Base-by-base conservation (phyloP, 129 eudicot species). In the Tagetes erecta region DNA sequence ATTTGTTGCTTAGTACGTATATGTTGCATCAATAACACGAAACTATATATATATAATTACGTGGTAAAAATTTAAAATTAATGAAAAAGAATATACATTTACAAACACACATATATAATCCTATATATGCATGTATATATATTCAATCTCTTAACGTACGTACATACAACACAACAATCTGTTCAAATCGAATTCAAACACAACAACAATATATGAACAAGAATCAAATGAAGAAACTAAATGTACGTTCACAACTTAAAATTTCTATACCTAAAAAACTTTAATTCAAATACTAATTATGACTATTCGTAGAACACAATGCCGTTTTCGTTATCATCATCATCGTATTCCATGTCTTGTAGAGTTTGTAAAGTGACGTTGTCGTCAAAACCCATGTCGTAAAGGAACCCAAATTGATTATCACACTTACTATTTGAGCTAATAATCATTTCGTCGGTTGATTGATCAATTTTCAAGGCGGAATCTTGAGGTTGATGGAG, bases 381-480 rank as follows among this genome's bases (percentile, higher is more conserved):
- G 62, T 78, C 84, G 74, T 81, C 88, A 5, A 86, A 77, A 2
- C 71, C 74, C 77, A 81, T 57, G 64, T 87, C 88, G 55, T 84
- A 85, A 35, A 87, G 70, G 79, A 87, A 83, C 55, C 86, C 93
- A 33, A 75, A 87, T 0, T 78, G 78, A 64, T 92, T 92, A 14
- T 75, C 87, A 6, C 78, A 75, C 72, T 80, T 84, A 9, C 56
- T 71, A 53, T 74, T 84, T 0, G 87, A 36, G 47, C 47, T 73
- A 8, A 80, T 55, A 6, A 82, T 68, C 42, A 76, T 50, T 64
- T 78, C 81, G 7, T 47, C 67, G 2, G 42, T 40, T 13, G 63
- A 30, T 51, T 47, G 52, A 9, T 78, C 79, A 49, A 36, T 59
- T 20, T 20, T 20, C 51, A 73, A n/a, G 55, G 13, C 66, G 65